phyloP scores from a whole-genome alignment of 2,329 filamentous ascomycete species.

The Diaporthe destruens region DNA sequence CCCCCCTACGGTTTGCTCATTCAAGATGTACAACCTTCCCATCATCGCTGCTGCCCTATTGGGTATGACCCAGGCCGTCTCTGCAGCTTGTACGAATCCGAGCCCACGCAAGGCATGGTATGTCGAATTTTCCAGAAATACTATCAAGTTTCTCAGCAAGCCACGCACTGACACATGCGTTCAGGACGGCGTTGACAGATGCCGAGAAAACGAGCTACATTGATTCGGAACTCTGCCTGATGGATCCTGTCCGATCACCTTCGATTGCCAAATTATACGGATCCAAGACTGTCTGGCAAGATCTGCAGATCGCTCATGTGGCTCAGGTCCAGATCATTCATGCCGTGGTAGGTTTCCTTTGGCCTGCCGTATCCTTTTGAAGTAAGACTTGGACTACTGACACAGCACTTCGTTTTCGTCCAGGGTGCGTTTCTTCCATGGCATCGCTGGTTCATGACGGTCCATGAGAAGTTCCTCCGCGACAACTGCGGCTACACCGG shows the following conservation, averaged over 20 bases:
- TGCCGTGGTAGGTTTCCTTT: background rate
- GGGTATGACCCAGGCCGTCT: background rate
- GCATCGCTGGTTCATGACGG: conserved; percentile 16
- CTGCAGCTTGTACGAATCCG: conserved; percentile 10
- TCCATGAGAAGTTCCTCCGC: background rate
- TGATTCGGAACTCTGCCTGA: background rate
- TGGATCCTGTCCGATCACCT: conserved; percentile 7
- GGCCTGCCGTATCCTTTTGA: no score
- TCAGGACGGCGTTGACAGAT: background rate
- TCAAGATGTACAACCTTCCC: background rate
- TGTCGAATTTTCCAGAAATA: background rate
- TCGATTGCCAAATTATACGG: background rate
- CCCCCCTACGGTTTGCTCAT: background rate
- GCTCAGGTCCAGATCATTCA: conserved; percentile 13
- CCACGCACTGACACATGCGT: no score
- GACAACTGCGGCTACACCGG: background rate
- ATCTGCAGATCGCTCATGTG: background rate
- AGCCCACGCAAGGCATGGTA: conserved; percentile 15
- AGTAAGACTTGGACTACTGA: background rate
- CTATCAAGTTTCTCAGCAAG: no score
- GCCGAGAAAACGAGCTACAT: background rate
- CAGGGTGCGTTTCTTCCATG: conserved; percentile 15
- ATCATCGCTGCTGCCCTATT: background rate
- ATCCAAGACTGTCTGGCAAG: conserved; percentile 1
- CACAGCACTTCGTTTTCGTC: background rate